Evolutionary conservation across 169 alveolate genomes (phyloP), one percentile per base, ranked within the genome.

Genomic region (Plasmodium falciparum): DNA sequence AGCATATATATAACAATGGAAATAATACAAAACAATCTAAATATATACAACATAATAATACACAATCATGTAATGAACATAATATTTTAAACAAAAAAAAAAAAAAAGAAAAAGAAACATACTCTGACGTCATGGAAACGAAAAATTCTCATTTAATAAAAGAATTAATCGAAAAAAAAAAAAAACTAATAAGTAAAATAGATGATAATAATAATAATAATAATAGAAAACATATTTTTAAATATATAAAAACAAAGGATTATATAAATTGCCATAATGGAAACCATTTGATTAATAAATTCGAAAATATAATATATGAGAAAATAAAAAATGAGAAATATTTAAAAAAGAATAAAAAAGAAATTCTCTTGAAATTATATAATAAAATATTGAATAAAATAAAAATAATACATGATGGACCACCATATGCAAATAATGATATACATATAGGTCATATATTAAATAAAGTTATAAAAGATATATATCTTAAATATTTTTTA

Each of bases 381-480:
- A 54, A 61, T n/a, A 67, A 33, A 61, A 0, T 69, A 69, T 5
- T 8, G 39, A 39, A 69, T 6, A 83, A 69, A 13, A 69, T 83
- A 29, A 73, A 74, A 22, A 91, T 94, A 29, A 94, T 94, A 24
- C 93, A 75, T 69, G 98, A 96, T 74, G 98, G 98, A 12, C 98
- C 98, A 17, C 98, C 98, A 29, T 95, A 95, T 69, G 98, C 98
- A 7, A 96, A 95, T 71, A 97, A 97, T 43, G 93, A 73, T 2
- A 92, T 96, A 62, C 98, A 96, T 83, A 93, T 94, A 74, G 98
- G 98, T 17, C 98, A 96, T 47, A 94, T 96, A 73, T 85, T 95
- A 20, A 95, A 96, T 91, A 95, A 95, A 74, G 90, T 96, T 72
- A 85, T 96, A 54, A 96, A 96, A 88, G 98, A 96, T 72, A 93